Evolutionary conservation across 192 early-diverging fungal species (phyloP), one percentile per base, ranked within the genome.

Genomic region (Podila verticillata): DNA sequence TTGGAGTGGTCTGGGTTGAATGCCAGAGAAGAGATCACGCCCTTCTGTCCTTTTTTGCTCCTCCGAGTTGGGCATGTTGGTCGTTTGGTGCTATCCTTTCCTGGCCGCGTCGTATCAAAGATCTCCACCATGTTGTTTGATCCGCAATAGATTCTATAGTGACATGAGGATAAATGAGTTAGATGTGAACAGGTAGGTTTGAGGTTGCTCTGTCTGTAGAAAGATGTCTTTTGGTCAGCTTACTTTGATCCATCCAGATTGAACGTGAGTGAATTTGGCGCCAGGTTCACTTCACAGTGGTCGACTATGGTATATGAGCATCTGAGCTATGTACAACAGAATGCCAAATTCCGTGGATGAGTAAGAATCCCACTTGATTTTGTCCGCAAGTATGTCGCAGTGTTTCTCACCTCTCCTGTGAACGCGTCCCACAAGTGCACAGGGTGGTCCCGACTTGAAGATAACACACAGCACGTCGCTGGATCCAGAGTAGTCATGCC

Each of bases 11-110:
- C 89, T 0, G 91, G 90, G 54, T 87, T 91, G 68, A 94, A 93
- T 24, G 89, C 87, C 1, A 96, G 54, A 22, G 87, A 89, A 10
- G 95, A 93, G 39, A 96, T 90, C 1, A 95, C 83, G 2, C 91
- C 95, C 60, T 93, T 94, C 70, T 94, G 89, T 1, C 94, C 94
- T 24, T 92, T 85, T 68, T 78, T 87, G 61, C 90, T 92, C 60
- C 89, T 90, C 12, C 92, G 82, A 8, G 84, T 90, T 1, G 89
- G 89, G 2, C 88, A 82, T 15, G 90, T 93, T 1, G 85, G 72
- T 17, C 61, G 57, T 61, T 87, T 85, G 7, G 70, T 61, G 8
- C 85, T 68, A 0, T 87, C 88, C n/a, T 73, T 57, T 3, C 93
- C 93, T 15, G 92, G 92, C 5, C 92, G 84, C 12, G 86, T 66